Base-by-base conservation (phyloP, 805 yeast species). In the Saturnispora dispora region DNA sequence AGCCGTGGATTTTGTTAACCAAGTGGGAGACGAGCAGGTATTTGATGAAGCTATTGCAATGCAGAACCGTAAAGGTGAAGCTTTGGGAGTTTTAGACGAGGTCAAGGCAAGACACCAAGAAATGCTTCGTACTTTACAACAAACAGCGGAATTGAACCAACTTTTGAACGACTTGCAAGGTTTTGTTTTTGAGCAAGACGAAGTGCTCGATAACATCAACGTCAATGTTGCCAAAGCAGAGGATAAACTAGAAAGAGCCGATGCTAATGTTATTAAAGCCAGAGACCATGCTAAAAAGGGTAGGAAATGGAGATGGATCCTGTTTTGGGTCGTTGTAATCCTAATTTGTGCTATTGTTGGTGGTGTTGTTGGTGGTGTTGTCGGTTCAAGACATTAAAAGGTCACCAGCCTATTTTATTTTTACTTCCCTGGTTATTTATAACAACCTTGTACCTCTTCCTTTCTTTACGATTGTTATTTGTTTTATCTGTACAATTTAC, bases 21-120 rank as follows among this genome's bases (percentile, higher is more conserved):
- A 88, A 62, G 80, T 79, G 51, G 86, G 85, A 57, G 85, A 88
- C 50, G 89, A 85, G 65, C 98, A 91, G 71, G 87, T 90, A 60
- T 93, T 93, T 71, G 88, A 95, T 53, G 96, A 89, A 70, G 97
- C 97, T 17, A 75, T 88, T 57, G 74, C 84, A 72, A 85, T 85
- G 69, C 83, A 89, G 50, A 86, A 87, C 65, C 83, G 95, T 71
- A 80, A 89, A 64, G 96, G 96, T 60, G 96, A 93, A 71, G 97
- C 98, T 42, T 81, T 93, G 68, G 82, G 96, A 33, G 98, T 95
- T 2, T 77, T 93, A 60, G 87, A 88, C 62, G 98, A 93, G 72
- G 98, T 93, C 52, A 96, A 91, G 72, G 82, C 86, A 48, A 83
- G 99, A 72, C 98, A 93, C 73, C 83, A 85, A 66, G 98, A 93